Evolutionary conservation across 441 rosid genomes (phyloP).

Genomic region (Erodium moschatum): DNA sequence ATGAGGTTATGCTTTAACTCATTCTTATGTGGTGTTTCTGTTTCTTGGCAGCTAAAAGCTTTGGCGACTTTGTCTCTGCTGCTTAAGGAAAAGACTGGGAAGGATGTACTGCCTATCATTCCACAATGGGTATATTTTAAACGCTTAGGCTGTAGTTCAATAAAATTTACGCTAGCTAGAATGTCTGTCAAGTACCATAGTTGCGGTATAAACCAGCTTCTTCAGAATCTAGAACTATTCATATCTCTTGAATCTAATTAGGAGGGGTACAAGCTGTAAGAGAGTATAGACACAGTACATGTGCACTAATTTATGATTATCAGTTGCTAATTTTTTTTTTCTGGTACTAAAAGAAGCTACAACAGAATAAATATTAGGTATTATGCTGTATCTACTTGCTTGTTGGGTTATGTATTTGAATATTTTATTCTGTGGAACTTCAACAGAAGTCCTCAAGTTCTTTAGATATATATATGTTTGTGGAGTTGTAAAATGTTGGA

Average conservation of each 20-base stretch:
- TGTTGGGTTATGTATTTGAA: too few relatives aligned
- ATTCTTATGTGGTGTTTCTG: constrained; percentile 5
- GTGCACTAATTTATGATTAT: not conserved
- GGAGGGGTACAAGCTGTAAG: not conserved
- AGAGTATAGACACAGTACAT: not conserved
- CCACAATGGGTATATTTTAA: constrained; percentile 80
- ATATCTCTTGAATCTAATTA: not conserved
- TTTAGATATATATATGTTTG: too few relatives aligned
- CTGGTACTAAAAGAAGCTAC: not conserved
- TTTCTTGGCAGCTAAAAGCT: constrained; percentile 69
- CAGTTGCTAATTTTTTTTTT: not conserved
- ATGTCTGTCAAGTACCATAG: constrained; percentile 3
- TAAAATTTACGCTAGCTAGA: constrained; percentile 7
- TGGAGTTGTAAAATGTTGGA: too few relatives aligned
- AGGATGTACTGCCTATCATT: constrained; percentile 52
- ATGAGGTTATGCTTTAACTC: not conserved
- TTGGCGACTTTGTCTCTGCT: constrained; percentile 51
- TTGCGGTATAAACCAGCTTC: not conserved
- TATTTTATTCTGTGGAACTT: too few relatives aligned
- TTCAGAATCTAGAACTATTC: not conserved
- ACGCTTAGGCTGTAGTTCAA: constrained; percentile 8
- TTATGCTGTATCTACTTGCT: too few relatives aligned
- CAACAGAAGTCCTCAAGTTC: too few relatives aligned
- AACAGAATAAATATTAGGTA: not conserved
- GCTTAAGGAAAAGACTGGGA: constrained; percentile 65